Evolutionary conservation across 192 early-diverging fungal species (phyloP).

Genomic region (Backusella tarrabulga): DNA sequence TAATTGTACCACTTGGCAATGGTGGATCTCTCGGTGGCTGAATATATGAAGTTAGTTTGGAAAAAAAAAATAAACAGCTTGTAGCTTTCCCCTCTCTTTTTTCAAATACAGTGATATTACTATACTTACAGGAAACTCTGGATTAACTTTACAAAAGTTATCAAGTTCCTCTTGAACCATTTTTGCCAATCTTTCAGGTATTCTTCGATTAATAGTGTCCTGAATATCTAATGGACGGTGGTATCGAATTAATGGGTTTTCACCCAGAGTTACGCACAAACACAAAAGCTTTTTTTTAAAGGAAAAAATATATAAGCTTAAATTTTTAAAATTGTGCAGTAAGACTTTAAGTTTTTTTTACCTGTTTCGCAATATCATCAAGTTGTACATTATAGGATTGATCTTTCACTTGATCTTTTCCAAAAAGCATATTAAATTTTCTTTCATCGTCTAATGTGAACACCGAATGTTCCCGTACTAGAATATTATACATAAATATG

Average conservation of each 20-base stretch:
- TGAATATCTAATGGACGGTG: conserved; percentile 75
- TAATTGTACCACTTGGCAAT: conserved; percentile 69
- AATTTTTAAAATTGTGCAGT: not conserved
- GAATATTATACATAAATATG: not conserved
- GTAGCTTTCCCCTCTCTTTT: not conserved
- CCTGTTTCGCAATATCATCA: conserved; percentile 54
- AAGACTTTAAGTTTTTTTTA: conserved; percentile 18
- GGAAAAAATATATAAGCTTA: not conserved
- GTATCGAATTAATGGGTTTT: conserved; percentile 92
- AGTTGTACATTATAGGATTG: conserved; percentile 40
- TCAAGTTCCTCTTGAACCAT: conserved; percentile 87
- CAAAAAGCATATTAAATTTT: conserved; percentile 28
- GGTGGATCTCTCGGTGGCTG: conserved; percentile 44
- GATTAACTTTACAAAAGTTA: conserved; percentile 63
- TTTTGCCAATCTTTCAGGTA: conserved; percentile 77
- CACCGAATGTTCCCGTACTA: conserved; percentile 34
- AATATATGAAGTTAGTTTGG: not conserved
- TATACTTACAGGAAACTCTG: conserved; percentile 57
- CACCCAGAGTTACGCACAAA: conserved; percentile 83
- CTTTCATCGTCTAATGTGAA: conserved; percentile 28
- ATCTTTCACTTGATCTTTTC: conserved; percentile 15
- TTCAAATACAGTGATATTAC: not conserved
- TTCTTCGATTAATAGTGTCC: conserved; percentile 54
- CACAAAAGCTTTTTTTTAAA: conserved; percentile 67
- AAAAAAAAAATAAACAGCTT: not conserved